A percentile compares a stretch with the other conserved stretches of the same genome.
Evolutionary conservation across 768 basidiomycete genomes (phyloP).

Genomic region (Boletus subparvulus): DNA sequence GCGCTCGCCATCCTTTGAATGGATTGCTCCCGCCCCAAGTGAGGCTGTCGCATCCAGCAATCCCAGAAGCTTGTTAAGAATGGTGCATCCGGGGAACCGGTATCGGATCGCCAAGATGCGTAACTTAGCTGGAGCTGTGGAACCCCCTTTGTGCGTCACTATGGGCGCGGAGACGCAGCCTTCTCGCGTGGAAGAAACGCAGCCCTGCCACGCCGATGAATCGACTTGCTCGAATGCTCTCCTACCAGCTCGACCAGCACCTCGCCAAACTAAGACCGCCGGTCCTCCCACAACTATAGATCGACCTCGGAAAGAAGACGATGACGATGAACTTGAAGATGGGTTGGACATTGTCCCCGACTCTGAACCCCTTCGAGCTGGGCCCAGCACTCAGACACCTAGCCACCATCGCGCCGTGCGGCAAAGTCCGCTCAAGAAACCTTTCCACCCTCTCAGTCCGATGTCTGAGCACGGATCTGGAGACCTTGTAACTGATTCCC

Average conservation of each 20-base stretch:
- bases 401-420: not conserved
- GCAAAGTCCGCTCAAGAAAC: constrained; percentile 15
- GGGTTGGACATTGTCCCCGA: constrained; percentile 58
- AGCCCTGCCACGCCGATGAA: constrained; percentile 3
- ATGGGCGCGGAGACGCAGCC: constrained; percentile 15
- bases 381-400: constrained; percentile 14
- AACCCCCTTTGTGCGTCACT: constrained; percentile 15
- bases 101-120: constrained; percentile 32
- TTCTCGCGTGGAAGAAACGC: constrained; percentile 21
- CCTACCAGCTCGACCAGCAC: not conserved
- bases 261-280: not conserved
- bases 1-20: constrained; percentile 18
- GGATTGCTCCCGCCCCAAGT: constrained; percentile 19
- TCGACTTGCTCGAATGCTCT: not conserved
- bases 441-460: constrained; percentile 24
- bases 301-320: not conserved
- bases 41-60: constrained; percentile 23
- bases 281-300: not conserved
- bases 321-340: constrained; percentile 31
- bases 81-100: constrained; percentile 35
- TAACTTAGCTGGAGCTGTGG: constrained; percentile 19
- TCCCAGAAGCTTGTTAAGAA: constrained; percentile 31
- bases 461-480: constrained; percentile 20
- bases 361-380: constrained; percentile 53
- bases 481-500: constrained; percentile 30